Evolutionary conservation across 2,329 filamentous ascomycete species (phyloP), one percentile per base, ranked within the genome.

Genomic region (Verticillium isaacii): DNA sequence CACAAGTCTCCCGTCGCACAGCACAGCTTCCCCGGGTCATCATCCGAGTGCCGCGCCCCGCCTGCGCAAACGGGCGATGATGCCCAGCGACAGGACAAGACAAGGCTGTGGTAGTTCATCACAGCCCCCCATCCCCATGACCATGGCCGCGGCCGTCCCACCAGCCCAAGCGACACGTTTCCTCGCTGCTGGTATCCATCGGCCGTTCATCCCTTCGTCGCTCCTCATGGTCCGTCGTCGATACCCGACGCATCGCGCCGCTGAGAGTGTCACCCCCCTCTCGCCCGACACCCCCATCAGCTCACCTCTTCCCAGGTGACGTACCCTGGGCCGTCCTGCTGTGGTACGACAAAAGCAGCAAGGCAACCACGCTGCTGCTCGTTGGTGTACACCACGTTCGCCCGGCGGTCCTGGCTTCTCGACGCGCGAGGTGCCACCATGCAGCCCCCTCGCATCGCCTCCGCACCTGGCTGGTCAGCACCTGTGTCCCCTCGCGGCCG

Each of bases 311-410:
- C 34, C 32, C 23, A 39, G 19, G 32, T 41, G 63, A 63, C 8
- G 32, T 56, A 29, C 29, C 29, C 29, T 29, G 29, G 8, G 56
- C 2, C 62, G 41, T 0, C 60, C 63, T 9, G 45, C 56, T 11
- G 45, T 69, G 11, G 73, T 70, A 58, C 37, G 32, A 34, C 54
- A 56, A n/a, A 14, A 25, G 29, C 54, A 19, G 34, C 29, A 25
- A 56, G 54, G 54, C 54, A 32, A 32, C 54, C 54, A 19, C 25
- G 29, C n/a, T 19, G 19, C 11, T 25, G 11, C 19, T 23, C n/a
- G 9, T 57, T 62, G 61, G 57, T 64, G 37, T 58, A 60, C 58
- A 57, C 59, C 39, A 59, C 59, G 23, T 15, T 56, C 59, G 60
- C 62, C 58, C 58, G 60, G 23, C 41, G 29, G 41, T 25, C 55